Conservation (phyloP, 306 rosid genomes). For the Acacia crassicarpa region DNA sequence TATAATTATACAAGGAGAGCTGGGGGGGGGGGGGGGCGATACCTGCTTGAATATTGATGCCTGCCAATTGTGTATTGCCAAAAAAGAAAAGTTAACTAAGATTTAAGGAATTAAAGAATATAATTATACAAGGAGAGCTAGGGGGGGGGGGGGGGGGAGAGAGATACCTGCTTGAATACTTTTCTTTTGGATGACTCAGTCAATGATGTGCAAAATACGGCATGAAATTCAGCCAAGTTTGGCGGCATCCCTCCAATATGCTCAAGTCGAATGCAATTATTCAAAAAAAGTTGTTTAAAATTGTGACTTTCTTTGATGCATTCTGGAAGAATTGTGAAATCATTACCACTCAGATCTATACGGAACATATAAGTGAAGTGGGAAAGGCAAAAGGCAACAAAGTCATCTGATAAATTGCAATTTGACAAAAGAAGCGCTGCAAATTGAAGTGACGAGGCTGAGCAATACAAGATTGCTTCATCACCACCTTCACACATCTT, state of each 20-base stretch:
- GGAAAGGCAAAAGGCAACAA: too few species aligned
- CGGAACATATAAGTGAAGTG: too few species aligned
- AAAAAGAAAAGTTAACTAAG: background rate
- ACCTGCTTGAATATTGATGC: background rate
- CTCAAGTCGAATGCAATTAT: background rate
- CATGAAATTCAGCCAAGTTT: background rate
- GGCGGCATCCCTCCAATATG: slow-evolving; percentile 8
- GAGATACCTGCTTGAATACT: background rate
- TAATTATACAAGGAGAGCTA: background rate
- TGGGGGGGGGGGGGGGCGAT: too few species aligned
- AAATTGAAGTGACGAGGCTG: too few species aligned
- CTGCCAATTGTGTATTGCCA: background rate
- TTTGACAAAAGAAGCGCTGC: too few species aligned
- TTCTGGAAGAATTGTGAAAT: too few species aligned
- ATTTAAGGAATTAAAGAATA: background rate
- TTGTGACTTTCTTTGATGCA: too few species aligned
- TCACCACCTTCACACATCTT: background rate
- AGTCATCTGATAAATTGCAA: too few species aligned
- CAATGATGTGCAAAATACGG: background rate
- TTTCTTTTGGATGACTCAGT: background rate
- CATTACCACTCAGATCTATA: too few species aligned
- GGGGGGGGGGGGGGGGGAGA: too few species aligned
- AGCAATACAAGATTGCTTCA: background rate
- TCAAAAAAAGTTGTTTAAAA: background rate
- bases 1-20: background rate